A percentile compares a stretch with the other conserved stretches of the same genome.
phyloP scores from a whole-genome alignment of 352 stramenopile genomes.

The Hyaloperonospora arabidopsidis region DNA sequence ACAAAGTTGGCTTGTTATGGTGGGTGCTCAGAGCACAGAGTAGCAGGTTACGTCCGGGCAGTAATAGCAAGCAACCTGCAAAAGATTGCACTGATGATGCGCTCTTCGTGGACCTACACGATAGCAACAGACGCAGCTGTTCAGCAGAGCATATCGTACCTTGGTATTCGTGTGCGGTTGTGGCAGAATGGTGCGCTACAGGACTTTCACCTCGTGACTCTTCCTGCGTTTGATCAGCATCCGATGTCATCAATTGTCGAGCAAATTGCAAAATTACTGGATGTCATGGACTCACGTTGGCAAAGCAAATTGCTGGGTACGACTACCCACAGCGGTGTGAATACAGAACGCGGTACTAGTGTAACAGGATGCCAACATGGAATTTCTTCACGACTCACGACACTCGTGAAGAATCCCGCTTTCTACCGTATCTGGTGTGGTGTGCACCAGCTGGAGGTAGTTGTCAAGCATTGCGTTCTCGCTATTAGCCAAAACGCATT shows the following conservation, averaged over 20 bases:
- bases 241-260: constrained; percentile 33
- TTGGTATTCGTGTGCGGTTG: constrained; percentile 47
- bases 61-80: constrained; percentile 56
- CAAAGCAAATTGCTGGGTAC: constrained; percentile 44
- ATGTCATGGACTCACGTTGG: constrained; percentile 48
- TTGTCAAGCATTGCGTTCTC: constrained; percentile 46
- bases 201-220: constrained; percentile 48
- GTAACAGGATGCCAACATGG: constrained; percentile 43
- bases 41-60: constrained; percentile 44
- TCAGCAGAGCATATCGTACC: constrained; percentile 47
- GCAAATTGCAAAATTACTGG: constrained; percentile 30
- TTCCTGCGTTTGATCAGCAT: constrained; percentile 40
- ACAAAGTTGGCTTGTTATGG: constrained; percentile 46
- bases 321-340: constrained; percentile 34
- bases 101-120: constrained; percentile 43
- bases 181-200: constrained; percentile 45
- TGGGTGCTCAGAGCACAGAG: constrained; percentile 37
- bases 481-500: constrained; percentile 44
- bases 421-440: constrained; percentile 61
- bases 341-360: constrained; percentile 36
- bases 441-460: constrained; percentile 49
- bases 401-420: constrained; percentile 33
- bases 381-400: constrained; percentile 35
- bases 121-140: constrained; percentile 39
- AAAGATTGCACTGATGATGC: constrained; percentile 59